Conservation (phyloP, 2,329 filamentous ascomycete genomes). For the Aureobasidium vineae region DNA sequence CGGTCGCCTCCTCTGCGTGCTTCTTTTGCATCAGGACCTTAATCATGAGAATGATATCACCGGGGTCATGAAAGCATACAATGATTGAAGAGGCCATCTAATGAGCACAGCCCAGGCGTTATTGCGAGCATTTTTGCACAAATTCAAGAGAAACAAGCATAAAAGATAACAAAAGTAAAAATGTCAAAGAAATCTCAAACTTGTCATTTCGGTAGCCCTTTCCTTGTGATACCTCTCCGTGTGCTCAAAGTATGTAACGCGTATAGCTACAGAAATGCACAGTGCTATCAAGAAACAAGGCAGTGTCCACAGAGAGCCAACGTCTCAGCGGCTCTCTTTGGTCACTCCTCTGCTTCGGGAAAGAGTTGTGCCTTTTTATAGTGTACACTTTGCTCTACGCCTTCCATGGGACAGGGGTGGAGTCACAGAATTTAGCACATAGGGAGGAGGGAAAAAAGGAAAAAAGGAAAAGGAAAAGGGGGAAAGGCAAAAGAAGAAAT, state of each 20-base stretch:
- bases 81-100: slow-evolving; percentile 4
- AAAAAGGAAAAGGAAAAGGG: neutral
- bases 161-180: neutral
- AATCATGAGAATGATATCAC: neutral
- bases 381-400: too few relatives aligned
- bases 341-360: too few relatives aligned
- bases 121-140: neutral
- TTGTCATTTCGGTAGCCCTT: neutral
- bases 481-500: neutral
- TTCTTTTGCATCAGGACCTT: neutral
- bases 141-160: neutral
- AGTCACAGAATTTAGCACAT: too few relatives aligned
- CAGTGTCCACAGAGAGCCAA: too few relatives aligned
- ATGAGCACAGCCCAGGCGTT: neutral
- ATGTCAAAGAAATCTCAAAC: neutral
- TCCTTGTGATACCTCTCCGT: too few relatives aligned
- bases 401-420: too few relatives aligned
- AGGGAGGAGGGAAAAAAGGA: too few relatives aligned
- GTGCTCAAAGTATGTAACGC: too few relatives aligned
- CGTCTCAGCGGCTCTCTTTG: too few relatives aligned
- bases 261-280: too few relatives aligned
- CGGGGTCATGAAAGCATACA: neutral
- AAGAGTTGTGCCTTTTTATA: too few relatives aligned
- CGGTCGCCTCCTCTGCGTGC: neutral
- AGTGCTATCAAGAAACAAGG: too few relatives aligned